Base-by-base conservation (phyloP, 1,284 basidiomycete genomes). In the Apiotrichum akiyoshidainum region DNA sequence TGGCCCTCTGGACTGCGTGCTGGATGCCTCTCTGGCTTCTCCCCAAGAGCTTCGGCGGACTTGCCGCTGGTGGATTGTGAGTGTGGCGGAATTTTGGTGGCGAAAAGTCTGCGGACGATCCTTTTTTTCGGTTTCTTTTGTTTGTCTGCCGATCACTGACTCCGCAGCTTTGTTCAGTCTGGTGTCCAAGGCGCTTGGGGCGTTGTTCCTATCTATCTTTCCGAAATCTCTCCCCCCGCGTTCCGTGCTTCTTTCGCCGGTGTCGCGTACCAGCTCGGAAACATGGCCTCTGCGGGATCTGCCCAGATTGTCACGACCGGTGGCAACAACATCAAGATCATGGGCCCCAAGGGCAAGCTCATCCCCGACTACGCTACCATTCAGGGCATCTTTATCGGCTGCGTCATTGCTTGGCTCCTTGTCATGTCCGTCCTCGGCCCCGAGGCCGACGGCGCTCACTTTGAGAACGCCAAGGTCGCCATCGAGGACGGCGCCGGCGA, bases 181-280 rank as follows among this genome's bases (percentile, higher is more conserved):
- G 90, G 89, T 53, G 88, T 92, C 2, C 90, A 92, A 72, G 88
- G 87, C 22, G 80, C 81, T 1, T 83, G 81, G 78, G 79, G 75
- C 64, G 65, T 77, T 34, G 70, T 79, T 14, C 78, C 78, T 21
- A 67, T 73, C 45, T 75, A 89, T 74, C 81, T 96, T 17, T 84
- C 87, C 3, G 95, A 98, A 77, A 86, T 95, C 78, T 88, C 89
- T 7, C 73, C 74, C 17, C 73, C 92, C 0, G 92, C 90, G 0
- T 98, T 96, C 84, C 84, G 94, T 56, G 91, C 92, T 9, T 89
- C 90, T 0, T 97, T 95, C 82, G 88, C 89, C 21, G 94, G 94
- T 64, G 84, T 95, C 0, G 87, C 89, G 0, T 98, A 96, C 79
- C 61, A 63, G 58, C 65, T 76, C 40, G 77, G 77, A 57, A 80